phyloP scores from a whole-genome alignment of 495 filamentous ascomycete species.

The Schizothecium vesticola region DNA sequence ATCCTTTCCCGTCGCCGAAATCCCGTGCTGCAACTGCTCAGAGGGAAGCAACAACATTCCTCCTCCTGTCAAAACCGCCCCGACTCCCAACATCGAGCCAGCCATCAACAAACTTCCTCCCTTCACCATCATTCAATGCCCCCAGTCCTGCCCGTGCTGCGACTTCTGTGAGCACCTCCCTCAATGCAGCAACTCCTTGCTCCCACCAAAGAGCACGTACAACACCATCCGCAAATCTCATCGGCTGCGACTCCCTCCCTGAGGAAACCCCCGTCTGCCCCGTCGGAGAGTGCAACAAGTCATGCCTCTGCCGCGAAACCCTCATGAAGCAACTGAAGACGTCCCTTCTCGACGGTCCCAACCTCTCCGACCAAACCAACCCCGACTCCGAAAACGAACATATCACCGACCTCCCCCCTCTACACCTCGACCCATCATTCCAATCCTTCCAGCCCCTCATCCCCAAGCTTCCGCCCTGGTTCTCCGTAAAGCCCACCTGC shows the following conservation, averaged over 20 bases:
- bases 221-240: conserved; percentile 2
- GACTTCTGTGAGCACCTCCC: background rate
- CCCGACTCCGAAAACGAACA: background rate
- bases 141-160: conserved; percentile 1
- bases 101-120: background rate
- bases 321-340: background rate
- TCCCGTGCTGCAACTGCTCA: background rate
- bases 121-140: background rate
- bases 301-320: conserved; percentile 1
- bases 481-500: background rate
- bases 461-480: background rate
- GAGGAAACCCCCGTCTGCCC: conserved; percentile 6
- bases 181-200: background rate
- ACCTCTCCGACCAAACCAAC: background rate
- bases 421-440: background rate
- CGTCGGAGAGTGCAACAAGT: background rate
- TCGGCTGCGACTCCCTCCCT: conserved; percentile 3
- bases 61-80: too few relatives aligned
- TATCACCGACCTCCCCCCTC: background rate
- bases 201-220: background rate
- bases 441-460: background rate
- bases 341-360: background rate
- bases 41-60: too few relatives aligned
- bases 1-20: background rate
- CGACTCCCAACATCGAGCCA: background rate